Percentiles rank a stretch among this genome's conserved stretches.
These are phyloP conservation scores for Xylaria sp. DNA, from an alignment of 2,329 filamentous ascomycete species.

Conservation along the genomic window DNA sequence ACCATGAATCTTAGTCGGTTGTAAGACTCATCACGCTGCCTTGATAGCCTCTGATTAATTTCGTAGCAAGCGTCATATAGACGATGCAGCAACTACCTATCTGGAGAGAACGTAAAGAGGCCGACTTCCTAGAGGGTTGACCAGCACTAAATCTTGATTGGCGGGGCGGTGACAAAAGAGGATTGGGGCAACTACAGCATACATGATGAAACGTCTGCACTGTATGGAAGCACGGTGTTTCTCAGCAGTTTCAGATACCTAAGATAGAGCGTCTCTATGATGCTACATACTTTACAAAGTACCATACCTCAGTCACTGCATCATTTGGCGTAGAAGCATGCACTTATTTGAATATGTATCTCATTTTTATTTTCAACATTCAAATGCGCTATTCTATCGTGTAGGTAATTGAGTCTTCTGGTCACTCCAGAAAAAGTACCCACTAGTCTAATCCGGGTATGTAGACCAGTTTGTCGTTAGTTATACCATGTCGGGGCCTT, in stretches of 20 bases:
- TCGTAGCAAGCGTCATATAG: background rate
- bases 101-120: constrained; percentile 1
- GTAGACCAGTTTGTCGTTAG: background rate
- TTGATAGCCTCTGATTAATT: background rate
- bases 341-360: background rate
- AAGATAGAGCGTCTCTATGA: no score
- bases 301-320: no score
- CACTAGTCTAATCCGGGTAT: no score
- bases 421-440: background rate
- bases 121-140: background rate
- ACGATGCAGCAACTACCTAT: background rate
- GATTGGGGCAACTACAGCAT: background rate
- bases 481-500: constrained; percentile 18
- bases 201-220: background rate
- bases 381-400: background rate
- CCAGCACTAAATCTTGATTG: constrained; percentile 23
- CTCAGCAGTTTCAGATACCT: no score
- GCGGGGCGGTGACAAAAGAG: background rate
- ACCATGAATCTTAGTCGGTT: constrained; percentile 6
- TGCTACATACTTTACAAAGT: no score
- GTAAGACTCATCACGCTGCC: background rate
- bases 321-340: background rate
- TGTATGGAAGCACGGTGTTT: constrained; percentile 23
- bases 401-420: no score
- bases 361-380: background rate